Conservation (phyloP, 2,329 filamentous ascomycete genomes). For the Claviceps capensis region DNA sequence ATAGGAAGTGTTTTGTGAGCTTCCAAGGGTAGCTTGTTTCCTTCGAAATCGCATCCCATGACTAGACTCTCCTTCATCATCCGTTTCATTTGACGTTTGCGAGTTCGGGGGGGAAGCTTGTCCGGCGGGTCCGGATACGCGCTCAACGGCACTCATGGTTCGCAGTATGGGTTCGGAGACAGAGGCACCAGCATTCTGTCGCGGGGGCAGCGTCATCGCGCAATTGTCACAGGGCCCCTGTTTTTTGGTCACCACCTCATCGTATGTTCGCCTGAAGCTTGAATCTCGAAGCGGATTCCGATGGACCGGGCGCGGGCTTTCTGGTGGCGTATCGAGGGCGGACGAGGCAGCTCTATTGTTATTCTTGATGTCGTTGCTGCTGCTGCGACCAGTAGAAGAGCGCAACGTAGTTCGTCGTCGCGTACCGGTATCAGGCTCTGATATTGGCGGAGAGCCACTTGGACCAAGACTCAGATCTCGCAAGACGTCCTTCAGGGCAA, state of each 20-base stretch:
- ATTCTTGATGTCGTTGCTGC: constrained; percentile 7
- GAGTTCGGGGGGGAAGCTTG: constrained; percentile 39
- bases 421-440: constrained; percentile 30
- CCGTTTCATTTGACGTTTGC: constrained; percentile 36
- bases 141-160: constrained; percentile 45
- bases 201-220: constrained; percentile 45
- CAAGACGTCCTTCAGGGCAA: constrained; percentile 31
- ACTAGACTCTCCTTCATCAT: constrained; percentile 32
- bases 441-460: constrained; percentile 28
- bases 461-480: constrained; percentile 33
- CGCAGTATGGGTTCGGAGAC: constrained; percentile 36
- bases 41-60: constrained; percentile 26
- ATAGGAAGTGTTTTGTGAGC: constrained; percentile 32
- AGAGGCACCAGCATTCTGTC: constrained; percentile 15
- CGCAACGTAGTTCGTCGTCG: constrained; percentile 29
- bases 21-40: constrained; percentile 28
- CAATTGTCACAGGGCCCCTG: constrained; percentile 56
- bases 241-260: constrained; percentile 49
- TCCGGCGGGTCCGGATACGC: constrained; percentile 36
- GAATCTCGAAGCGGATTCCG: constrained; percentile 37
- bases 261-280: constrained; percentile 48
- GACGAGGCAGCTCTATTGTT: constrained; percentile 20
- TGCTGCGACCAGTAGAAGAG: constrained; percentile 18
- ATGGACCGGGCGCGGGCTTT: constrained; percentile 35
- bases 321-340: constrained; percentile 42